These are phyloP conservation scores for Globisporangium spiculum DNA, from an alignment of 352 stramenopile species.

Conservation along the genomic window DNA sequence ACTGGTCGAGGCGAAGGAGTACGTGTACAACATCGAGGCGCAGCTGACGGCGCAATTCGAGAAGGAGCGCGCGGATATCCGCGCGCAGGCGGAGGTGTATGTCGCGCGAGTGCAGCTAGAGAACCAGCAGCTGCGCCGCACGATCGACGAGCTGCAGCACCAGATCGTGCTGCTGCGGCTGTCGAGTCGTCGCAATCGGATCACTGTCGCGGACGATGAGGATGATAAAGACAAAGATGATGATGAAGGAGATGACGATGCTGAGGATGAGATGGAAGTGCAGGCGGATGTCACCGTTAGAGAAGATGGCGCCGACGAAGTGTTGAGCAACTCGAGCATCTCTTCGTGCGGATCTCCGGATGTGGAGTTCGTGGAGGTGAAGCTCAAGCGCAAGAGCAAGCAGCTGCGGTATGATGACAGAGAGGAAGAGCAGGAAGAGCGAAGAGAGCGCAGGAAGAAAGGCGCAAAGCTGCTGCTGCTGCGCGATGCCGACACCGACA, in stretches of 20 bases:
- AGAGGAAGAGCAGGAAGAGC: neutral
- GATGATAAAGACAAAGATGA: neutral
- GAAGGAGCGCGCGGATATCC: constrained; percentile 38
- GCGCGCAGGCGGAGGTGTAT: constrained; percentile 49
- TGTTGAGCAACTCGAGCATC: constrained; percentile 10
- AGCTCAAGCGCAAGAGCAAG: constrained; percentile 11
- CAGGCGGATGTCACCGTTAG: neutral
- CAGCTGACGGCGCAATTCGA: constrained; percentile 52
- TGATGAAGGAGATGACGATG: too few species aligned
- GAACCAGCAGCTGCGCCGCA: constrained; percentile 30
- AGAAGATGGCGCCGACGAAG: neutral
- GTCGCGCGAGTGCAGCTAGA: constrained; percentile 44
- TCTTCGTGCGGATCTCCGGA: constrained; percentile 9
- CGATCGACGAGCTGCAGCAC: constrained; percentile 10
- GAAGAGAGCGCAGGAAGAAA: neutral
- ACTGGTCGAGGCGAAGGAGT: constrained; percentile 61
- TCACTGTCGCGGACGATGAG: neutral
- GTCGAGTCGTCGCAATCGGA: constrained; percentile 5
- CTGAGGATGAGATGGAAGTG: neutral
- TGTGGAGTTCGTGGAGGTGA: constrained; percentile 9
- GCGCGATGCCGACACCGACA: neutral
- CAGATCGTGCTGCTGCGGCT: constrained; percentile 4
- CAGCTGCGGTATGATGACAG: neutral
- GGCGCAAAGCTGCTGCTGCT: neutral
- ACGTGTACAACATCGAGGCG: constrained; percentile 56